Conservation (phyloP, 352 stramenopile species). For the Globisporangium orthogonon region DNA sequence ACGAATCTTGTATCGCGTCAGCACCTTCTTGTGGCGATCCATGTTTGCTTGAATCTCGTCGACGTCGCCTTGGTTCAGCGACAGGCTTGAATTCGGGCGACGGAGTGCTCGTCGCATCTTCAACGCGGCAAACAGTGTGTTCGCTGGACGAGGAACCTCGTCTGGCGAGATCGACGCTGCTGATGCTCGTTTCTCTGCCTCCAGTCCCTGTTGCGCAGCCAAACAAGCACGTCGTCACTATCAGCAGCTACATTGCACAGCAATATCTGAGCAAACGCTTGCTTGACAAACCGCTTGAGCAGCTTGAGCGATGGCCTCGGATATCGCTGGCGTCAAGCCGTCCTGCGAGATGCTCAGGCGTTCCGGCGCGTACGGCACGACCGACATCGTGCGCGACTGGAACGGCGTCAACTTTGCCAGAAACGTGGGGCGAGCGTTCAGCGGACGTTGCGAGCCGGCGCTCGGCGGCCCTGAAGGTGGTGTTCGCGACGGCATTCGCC, state of each 20-base stretch:
- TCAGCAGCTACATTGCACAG: background rate
- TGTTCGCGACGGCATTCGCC: background rate
- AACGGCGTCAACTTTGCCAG: slow-evolving; percentile 43
- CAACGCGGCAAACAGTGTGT: slow-evolving; percentile 59
- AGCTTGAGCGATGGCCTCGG: slow-evolving; percentile 28
- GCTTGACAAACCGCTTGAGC: slow-evolving; percentile 21
- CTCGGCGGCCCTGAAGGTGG: background rate
- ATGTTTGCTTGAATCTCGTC: slow-evolving; percentile 50
- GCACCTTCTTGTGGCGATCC: slow-evolving; percentile 66
- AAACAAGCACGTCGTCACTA: background rate
- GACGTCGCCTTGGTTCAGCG: slow-evolving; percentile 5
- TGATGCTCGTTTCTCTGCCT: slow-evolving; percentile 11
- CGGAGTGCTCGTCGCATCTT: slow-evolving; percentile 46
- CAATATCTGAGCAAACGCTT: background rate
- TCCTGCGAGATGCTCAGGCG: slow-evolving; percentile 58
- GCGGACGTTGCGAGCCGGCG: background rate
- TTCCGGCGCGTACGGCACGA: slow-evolving; percentile 59
- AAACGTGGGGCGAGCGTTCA: slow-evolving; percentile 32
- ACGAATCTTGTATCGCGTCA: slow-evolving; percentile 72
- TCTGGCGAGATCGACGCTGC: background rate
- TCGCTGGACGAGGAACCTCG: slow-evolving; percentile 10
- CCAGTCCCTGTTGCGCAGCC: slow-evolving; percentile 1
- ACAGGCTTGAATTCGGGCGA: slow-evolving; percentile 17
- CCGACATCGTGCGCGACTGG: slow-evolving; percentile 29
- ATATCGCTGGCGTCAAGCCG: slow-evolving; percentile 38